phyloP scores from a whole-genome alignment of 2,329 filamentous ascomycete species.

The Fusarium neocosmosporiellum region DNA sequence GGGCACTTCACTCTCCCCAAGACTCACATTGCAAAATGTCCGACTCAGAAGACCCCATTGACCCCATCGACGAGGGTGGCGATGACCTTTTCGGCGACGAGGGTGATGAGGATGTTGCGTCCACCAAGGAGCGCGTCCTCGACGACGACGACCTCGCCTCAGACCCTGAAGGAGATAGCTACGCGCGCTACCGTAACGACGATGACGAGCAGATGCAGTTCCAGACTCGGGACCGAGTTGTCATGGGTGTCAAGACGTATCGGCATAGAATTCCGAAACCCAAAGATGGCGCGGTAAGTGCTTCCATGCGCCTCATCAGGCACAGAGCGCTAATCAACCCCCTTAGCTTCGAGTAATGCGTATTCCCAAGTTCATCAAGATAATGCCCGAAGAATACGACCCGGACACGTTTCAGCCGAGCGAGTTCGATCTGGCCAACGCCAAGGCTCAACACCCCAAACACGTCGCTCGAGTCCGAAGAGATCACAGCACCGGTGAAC shows the following conservation, averaged over 20 bases:
- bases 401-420: constrained; percentile 73
- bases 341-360: constrained; percentile 74
- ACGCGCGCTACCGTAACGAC: constrained; percentile 55
- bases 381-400: constrained; percentile 75
- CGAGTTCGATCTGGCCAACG: constrained; percentile 65
- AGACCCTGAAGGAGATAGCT: constrained; percentile 59
- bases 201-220: constrained; percentile 58
- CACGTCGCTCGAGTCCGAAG: constrained; percentile 77
- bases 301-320: neutral
- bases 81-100: constrained; percentile 73
- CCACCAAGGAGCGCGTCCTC: constrained; percentile 71
- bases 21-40: constrained; percentile 56
- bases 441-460: constrained; percentile 66
- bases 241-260: constrained; percentile 73
- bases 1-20: neutral
- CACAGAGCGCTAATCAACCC: constrained; percentile 7
- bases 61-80: constrained; percentile 65
- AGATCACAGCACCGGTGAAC: constrained; percentile 71
- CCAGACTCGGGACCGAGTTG: constrained; percentile 64
- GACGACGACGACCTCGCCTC: constrained; percentile 71
- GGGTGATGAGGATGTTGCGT: constrained; percentile 66
- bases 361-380: constrained; percentile 77
- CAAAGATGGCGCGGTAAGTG: constrained; percentile 74
- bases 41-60: constrained; percentile 65
- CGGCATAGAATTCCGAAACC: constrained; percentile 78